phyloP scores from a whole-genome alignment of 345 rosid genomes.

The Linum lewisii region DNA sequence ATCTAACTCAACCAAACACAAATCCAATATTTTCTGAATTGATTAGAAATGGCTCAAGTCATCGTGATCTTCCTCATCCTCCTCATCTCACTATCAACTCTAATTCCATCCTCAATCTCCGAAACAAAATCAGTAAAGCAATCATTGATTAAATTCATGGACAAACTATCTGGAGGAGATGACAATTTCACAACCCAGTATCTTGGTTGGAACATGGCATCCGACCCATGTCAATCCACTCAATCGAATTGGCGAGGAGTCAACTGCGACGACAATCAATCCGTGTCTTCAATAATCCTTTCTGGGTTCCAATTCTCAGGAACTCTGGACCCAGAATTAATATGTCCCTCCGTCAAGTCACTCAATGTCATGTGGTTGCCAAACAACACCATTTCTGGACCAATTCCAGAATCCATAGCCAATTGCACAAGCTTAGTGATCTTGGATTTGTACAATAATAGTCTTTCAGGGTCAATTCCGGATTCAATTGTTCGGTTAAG shows the following conservation, averaged over 20 bases:
- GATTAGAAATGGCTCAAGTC: neutral
- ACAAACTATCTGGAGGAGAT: neutral
- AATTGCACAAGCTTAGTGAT: neutral
- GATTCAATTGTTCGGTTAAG: neutral
- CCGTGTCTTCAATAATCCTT: neutral
- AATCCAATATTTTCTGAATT: neutral
- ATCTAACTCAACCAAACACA: neutral
- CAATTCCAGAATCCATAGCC: neutral
- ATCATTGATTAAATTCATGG: neutral
- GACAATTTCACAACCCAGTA: neutral
- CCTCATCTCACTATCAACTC: neutral
- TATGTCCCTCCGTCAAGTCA: neutral
- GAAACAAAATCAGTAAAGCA: neutral
- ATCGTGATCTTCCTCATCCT: neutral
- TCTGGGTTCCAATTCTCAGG: neutral
- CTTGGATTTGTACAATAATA: neutral
- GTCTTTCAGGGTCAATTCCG: neutral
- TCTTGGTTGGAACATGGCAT: neutral
- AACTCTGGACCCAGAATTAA: neutral
- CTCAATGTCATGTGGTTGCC: neutral
- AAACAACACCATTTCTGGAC: neutral
- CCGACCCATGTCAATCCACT: neutral
- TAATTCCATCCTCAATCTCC: neutral
- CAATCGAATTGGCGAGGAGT: neutral
- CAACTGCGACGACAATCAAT: neutral